Evolutionary conservation across 116 monocot genomes (phyloP).

Genomic region (Thalassia testudinum): DNA sequence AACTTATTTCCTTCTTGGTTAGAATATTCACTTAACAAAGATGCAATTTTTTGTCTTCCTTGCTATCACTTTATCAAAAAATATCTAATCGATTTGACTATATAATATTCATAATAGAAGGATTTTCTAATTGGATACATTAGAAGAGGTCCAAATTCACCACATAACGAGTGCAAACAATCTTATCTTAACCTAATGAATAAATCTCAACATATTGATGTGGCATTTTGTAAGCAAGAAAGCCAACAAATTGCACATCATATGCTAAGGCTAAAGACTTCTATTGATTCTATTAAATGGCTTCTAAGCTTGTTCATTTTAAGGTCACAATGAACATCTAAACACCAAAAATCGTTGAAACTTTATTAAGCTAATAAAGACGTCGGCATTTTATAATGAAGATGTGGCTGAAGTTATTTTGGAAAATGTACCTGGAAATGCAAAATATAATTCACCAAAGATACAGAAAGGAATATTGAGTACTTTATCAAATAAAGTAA

Average conservation of each 20-base stretch:
- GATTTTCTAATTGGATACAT: constrained; percentile 10
- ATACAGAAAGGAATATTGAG: constrained; percentile 9
- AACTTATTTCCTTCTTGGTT: background rate
- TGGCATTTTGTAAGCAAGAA: background rate
- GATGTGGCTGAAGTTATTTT: background rate
- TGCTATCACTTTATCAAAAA: constrained; percentile 5
- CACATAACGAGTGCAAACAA: background rate
- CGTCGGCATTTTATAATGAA: background rate
- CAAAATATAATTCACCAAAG: background rate
- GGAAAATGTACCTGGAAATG: constrained; percentile 6
- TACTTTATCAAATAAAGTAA: background rate
- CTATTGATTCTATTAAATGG: constrained; percentile 6
- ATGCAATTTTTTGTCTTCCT: constrained; percentile 6
- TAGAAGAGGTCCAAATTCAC: background rate
- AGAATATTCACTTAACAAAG: constrained; percentile 4
- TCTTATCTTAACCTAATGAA: background rate
- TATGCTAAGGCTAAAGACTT: background rate
- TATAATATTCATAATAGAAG: background rate
- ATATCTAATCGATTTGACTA: background rate
- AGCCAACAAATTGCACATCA: background rate
- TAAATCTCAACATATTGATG: background rate
- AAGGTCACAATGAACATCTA: constrained; percentile 12
- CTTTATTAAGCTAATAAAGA: constrained; percentile 7
- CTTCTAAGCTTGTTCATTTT: constrained; percentile 15
- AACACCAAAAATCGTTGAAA: no score